Base-by-base conservation (phyloP, 768 basidiomycete genomes). In the Amyloporia xantha region DNA sequence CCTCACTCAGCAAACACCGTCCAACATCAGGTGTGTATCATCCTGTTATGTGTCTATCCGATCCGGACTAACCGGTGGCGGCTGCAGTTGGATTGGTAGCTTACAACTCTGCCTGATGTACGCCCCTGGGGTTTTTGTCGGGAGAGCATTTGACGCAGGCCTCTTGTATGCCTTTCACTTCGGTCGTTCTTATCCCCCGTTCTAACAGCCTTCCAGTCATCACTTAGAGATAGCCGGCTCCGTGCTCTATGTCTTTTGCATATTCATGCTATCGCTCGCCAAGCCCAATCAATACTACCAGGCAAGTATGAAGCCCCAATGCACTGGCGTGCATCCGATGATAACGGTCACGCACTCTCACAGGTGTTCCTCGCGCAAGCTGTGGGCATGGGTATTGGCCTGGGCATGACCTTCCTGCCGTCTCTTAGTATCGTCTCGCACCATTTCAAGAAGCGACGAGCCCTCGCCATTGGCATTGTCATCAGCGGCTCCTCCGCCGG, bases 311-410 rank as follows among this genome's bases (percentile, higher is more conserved):
- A n/a, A n/a, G n/a, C n/a, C n/a, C n/a, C n/a, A n/a, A n/a, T n/a
- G n/a, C n/a, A n/a, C n/a, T n/a, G n/a, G n/a, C n/a, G n/a, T n/a
- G n/a, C n/a, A n/a, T n/a, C n/a, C n/a, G 37, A 38, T n/a, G n/a
- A n/a, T n/a, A n/a, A n/a, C n/a, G n/a, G n/a, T n/a, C n/a, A n/a
- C n/a, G n/a, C n/a, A n/a, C n/a, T n/a, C 47, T 7, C 37, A 15
- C 68, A 77, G 64, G 69, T 79, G 44, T 78, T 81, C 57, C 63
- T 81, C 11, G 64, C 75, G 0, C 78, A 82, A 62, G 78, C 72
- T 3, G 62, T 82, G n/a, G 78, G 75, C n/a, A 73, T 77, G 64
- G 80, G 79, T 1, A 56, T 77, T 5, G 74, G 74, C 2, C 67
- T 71, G 33, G 73, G 76, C 1, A 56, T 77, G 20, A 62, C 76